phyloP scores from a whole-genome alignment of 768 basidiomycete species.

The Boletus reticulatus region DNA sequence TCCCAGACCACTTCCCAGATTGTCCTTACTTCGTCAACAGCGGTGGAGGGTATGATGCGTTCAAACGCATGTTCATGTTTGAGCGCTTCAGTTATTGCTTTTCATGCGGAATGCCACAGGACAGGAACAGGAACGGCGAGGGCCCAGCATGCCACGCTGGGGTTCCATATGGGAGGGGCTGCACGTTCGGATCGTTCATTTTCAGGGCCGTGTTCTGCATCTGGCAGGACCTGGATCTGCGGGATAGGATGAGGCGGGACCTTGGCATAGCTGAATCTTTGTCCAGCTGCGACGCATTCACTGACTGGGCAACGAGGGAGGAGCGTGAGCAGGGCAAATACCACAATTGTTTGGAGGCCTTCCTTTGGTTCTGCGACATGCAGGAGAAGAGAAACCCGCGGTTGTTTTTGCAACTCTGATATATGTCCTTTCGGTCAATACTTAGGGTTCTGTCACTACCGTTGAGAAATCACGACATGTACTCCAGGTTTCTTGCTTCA shows the following conservation, averaged over 20 bases:
- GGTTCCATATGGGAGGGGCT: no score
- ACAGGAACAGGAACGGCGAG: not conserved
- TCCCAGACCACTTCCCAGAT: no score
- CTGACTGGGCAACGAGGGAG: not conserved
- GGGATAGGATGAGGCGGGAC: not conserved
- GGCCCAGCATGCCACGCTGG: not conserved
- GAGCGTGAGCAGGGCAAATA: not conserved
- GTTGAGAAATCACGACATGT: no score
- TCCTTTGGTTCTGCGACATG: not conserved
- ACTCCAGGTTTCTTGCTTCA: no score
- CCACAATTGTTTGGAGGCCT: not conserved
- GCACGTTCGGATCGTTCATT: not conserved
- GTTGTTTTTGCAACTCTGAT: no score
- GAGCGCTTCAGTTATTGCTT: not conserved
- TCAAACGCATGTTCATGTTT: not conserved
- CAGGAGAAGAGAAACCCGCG: not conserved
- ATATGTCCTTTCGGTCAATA: no score
- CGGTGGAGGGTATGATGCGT: not conserved
- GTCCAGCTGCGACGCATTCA: no score
- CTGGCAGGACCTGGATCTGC: not conserved
- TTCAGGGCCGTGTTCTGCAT: not conserved
- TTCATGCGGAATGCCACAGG: not conserved
- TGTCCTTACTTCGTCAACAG: no score
- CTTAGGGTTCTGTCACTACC: no score
- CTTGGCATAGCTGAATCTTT: not conserved